Percentiles rank a stretch among this genome's conserved stretches.
phyloP scores from a whole-genome alignment of 2,329 filamentous ascomycete genomes.

The Tolypocladium paradoxum region DNA sequence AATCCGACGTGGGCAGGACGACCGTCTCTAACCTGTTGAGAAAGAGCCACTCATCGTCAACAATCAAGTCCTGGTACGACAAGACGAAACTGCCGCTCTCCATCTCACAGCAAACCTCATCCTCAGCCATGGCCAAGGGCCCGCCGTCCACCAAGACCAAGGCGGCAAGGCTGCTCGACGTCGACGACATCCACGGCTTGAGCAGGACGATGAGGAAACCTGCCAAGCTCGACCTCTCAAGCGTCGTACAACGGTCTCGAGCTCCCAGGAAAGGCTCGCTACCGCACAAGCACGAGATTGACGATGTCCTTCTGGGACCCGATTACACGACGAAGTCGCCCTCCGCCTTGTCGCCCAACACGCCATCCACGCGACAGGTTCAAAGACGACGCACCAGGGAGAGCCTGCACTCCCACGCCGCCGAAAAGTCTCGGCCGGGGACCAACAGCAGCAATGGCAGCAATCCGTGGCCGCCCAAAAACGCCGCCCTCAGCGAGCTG shows the following conservation, averaged over 20 bases:
- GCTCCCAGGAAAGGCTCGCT: constrained; percentile 14
- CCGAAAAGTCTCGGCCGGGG: constrained; percentile 11
- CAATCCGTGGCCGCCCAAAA: constrained; percentile 10
- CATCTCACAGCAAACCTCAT: constrained; percentile 49
- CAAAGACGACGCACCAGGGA: constrained; percentile 12
- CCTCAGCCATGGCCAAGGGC: constrained; percentile 47
- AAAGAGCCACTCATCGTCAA: constrained; percentile 41
- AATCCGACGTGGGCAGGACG: constrained; percentile 17
- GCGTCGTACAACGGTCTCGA: constrained; percentile 26
- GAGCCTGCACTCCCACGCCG: background rate
- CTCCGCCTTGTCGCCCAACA: constrained; percentile 23
- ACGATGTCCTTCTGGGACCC: constrained; percentile 19
- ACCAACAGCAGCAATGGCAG: constrained; percentile 17
- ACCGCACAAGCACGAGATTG: background rate
- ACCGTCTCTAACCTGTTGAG: constrained; percentile 32
- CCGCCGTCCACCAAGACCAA: constrained; percentile 36
- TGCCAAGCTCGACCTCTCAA: constrained; percentile 36
- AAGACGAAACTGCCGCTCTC: constrained; percentile 42
- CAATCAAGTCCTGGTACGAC: constrained; percentile 47
- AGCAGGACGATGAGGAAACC: constrained; percentile 30
- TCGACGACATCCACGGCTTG: constrained; percentile 21
- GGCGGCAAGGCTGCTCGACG: constrained; percentile 33
- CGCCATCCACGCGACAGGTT: constrained; percentile 14
- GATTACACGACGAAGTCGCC: constrained; percentile 31
- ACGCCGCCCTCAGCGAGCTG: constrained; percentile 24